Conservation (phyloP, 2,329 filamentous ascomycete genomes). For the Leptoxyphium fumago region DNA sequence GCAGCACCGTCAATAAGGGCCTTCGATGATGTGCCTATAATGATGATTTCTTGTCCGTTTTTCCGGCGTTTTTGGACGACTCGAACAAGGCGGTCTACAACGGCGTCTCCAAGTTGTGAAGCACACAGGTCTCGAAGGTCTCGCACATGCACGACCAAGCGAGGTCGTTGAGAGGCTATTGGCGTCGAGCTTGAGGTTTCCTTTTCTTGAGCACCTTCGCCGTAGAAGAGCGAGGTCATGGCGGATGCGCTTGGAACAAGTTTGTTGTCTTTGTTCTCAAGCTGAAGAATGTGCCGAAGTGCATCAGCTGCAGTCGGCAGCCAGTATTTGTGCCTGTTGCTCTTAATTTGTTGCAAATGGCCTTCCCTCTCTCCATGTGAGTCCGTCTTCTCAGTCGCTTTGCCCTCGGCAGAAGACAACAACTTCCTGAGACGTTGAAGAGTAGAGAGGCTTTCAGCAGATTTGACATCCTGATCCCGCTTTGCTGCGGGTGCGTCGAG, state of each 20-base stretch:
- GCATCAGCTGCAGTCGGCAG: neutral
- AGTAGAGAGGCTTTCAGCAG: neutral
- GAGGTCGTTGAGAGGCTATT: conserved; percentile 12
- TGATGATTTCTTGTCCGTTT: conserved; percentile 54
- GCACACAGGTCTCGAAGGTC: conserved; percentile 67
- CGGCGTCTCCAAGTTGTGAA: conserved; percentile 51
- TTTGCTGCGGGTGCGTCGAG: conserved; percentile 16
- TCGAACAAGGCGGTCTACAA: conserved; percentile 56
- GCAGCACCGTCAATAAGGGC: conserved; percentile 10
- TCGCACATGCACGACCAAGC: conserved; percentile 53
- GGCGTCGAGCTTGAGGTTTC: neutral
- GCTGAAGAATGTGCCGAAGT: neutral
- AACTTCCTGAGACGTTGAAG: too few relatives aligned
- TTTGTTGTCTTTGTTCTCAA: neutral
- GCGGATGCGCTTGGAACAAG: neutral
- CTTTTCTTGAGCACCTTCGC: conserved; percentile 1
- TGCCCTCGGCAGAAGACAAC: neutral
- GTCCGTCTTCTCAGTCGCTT: neutral
- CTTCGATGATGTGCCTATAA: conserved; percentile 63
- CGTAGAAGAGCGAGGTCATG: neutral
- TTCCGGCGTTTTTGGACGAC: conserved; percentile 58
- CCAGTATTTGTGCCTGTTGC: neutral
- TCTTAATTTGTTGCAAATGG: neutral
- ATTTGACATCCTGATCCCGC: conserved; percentile 1
- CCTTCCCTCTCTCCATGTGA: neutral